Conservation (phyloP, 2,329 filamentous ascomycete genomes). For the Botrytis pseudocinerea region DNA sequence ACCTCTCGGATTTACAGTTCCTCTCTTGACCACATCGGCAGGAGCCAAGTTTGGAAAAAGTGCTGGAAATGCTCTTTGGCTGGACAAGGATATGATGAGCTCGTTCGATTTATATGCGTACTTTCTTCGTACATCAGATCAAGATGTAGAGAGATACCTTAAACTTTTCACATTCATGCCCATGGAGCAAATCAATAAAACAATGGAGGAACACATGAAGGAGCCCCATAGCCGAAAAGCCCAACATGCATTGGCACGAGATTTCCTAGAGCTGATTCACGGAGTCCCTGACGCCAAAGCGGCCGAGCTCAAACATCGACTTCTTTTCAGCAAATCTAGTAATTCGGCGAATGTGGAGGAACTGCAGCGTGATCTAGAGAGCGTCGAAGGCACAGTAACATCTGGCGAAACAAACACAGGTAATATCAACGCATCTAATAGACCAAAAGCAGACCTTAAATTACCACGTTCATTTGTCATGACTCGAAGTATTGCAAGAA, state of each 20-base stretch:
- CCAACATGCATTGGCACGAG: slow-evolving; percentile 79
- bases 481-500: slow-evolving; percentile 55
- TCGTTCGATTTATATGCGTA: slow-evolving; percentile 89
- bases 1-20: slow-evolving; percentile 86
- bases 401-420: background rate
- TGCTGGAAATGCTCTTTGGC: slow-evolving; percentile 90
- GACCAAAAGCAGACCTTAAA: slow-evolving; percentile 55
- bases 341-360: slow-evolving; percentile 28
- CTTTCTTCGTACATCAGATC: slow-evolving; percentile 80
- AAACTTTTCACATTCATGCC: slow-evolving; percentile 91
- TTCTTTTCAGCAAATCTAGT: slow-evolving; percentile 46
- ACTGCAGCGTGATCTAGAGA: background rate
- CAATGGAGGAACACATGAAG: slow-evolving; percentile 67
- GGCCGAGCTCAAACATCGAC: slow-evolving; percentile 57
- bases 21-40: slow-evolving; percentile 79
- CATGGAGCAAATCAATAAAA: slow-evolving; percentile 60
- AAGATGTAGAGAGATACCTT: slow-evolving; percentile 76
- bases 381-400: background rate
- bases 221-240: slow-evolving; percentile 73
- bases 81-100: slow-evolving; percentile 77
- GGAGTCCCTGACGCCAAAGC: slow-evolving; percentile 63
- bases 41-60: slow-evolving; percentile 95
- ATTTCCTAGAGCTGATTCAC: slow-evolving; percentile 80
- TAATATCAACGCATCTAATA: slow-evolving; percentile 46
- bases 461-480: slow-evolving; percentile 59